Conservation (phyloP, 2,329 filamentous ascomycete species). For the Hypoxylon rubiginosum region DNA sequence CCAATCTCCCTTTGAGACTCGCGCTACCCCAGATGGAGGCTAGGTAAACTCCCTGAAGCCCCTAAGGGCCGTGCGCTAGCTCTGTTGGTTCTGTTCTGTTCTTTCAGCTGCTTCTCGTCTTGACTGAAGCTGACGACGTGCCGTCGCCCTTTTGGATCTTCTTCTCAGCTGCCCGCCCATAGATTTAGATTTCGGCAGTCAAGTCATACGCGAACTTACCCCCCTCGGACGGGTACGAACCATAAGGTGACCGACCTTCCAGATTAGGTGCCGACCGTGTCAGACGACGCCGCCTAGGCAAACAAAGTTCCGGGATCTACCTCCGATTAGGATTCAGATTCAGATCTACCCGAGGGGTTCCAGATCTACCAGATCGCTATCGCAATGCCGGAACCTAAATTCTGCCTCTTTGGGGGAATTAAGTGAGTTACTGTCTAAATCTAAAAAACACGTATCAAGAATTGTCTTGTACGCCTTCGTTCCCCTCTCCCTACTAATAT, state of each 20-base stretch:
- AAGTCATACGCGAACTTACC: background rate
- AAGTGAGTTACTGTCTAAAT: constrained; percentile 49
- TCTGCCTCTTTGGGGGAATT: constrained; percentile 58
- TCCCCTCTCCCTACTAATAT: constrained; percentile 6
- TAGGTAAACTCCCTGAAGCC: constrained; percentile 13
- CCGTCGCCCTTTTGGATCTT: background rate
- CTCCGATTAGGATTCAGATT: background rate
- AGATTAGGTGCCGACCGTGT: background rate
- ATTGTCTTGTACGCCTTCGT: too few relatives aligned
- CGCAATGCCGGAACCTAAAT: constrained; percentile 19
- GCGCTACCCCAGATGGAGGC: constrained; percentile 25
- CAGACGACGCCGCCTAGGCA: background rate
- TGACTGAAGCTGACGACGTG: background rate
- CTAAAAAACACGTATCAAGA: background rate
- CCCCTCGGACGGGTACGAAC: background rate
- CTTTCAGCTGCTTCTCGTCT: background rate
- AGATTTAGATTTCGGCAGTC: background rate
- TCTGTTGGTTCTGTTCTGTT: background rate
- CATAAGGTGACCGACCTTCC: too few relatives aligned
- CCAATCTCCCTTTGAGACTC: background rate
- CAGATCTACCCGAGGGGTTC: constrained; percentile 1
- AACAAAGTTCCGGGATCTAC: constrained; percentile 7
- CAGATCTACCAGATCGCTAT: constrained; percentile 13
- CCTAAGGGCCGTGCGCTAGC: background rate
- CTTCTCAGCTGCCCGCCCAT: background rate